Percentiles rank a stretch among this genome's conserved stretches.
Evolutionary conservation across 2,329 filamentous ascomycete genomes (phyloP).

Genomic region (Westerdykella ornata): DNA sequence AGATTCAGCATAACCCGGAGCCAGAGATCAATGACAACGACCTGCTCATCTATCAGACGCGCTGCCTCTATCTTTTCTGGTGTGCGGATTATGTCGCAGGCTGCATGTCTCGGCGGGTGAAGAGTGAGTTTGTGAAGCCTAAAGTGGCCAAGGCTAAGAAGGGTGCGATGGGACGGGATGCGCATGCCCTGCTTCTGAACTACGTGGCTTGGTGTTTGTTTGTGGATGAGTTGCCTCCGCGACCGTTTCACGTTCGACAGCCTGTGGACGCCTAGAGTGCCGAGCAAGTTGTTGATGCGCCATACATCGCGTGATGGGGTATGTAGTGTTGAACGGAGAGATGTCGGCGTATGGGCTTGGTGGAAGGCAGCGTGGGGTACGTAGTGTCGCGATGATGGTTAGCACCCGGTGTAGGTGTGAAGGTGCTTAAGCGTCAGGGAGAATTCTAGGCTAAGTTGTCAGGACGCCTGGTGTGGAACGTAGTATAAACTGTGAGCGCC

Average conservation of each 20-base stretch:
- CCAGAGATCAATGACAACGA: conserved; percentile 6
- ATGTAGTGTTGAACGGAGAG: too few species aligned
- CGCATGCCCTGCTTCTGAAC: conserved; percentile 6
- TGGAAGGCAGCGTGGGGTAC: too few species aligned
- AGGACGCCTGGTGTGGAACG: too few species aligned
- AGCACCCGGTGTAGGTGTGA: too few species aligned
- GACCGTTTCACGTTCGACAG: conserved; percentile 3
- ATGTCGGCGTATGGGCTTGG: too few species aligned
- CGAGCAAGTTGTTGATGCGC: too few species aligned
- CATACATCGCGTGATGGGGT: too few species aligned
- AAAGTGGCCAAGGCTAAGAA: background rate
- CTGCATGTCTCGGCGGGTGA: conserved; percentile 3
- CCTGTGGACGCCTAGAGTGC: too few species aligned
- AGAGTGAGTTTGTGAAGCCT: conserved; percentile 2
- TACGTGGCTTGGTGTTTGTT: conserved; percentile 14
- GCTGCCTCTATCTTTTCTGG: conserved; percentile 12
- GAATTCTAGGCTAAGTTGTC: too few species aligned
- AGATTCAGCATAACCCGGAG: background rate
- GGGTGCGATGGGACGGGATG: background rate
- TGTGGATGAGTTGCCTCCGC: conserved; percentile 7
- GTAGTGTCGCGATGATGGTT: too few species aligned
- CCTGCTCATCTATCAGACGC: conserved; percentile 5
- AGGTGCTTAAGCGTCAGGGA: too few species aligned
- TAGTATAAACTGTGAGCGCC: too few species aligned
- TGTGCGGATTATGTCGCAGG: conserved; percentile 9